Evolutionary conservation across 768 basidiomycete genomes (phyloP).

Genomic region (Pulveroboletus sp.): DNA sequence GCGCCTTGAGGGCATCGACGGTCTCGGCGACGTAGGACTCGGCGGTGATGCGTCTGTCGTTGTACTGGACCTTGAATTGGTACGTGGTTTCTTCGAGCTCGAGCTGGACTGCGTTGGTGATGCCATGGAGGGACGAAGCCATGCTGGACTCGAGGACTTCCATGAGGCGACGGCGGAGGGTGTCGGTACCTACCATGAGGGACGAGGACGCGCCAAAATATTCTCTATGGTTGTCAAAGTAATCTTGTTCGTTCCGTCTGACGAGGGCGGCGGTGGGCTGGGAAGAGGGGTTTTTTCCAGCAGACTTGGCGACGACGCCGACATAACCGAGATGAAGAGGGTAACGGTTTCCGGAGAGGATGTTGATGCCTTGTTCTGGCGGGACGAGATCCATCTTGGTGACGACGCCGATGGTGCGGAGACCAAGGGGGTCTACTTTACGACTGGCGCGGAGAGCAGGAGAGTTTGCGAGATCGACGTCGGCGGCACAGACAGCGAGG

Average conservation of each 20-base stretch:
- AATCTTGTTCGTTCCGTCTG: slow-evolving; percentile 59
- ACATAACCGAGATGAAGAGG: slow-evolving; percentile 98
- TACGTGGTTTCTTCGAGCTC: slow-evolving; percentile 97
- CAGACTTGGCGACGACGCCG: slow-evolving; percentile 87
- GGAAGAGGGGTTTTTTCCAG: slow-evolving; percentile 50
- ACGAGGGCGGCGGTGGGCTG: slow-evolving; percentile 49
- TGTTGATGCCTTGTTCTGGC: slow-evolving; percentile 74
- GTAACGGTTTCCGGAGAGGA: slow-evolving; percentile 87
- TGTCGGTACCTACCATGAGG: slow-evolving; percentile 88
- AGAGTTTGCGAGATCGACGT: slow-evolving; percentile 97
- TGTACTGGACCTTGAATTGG: slow-evolving; percentile 99
- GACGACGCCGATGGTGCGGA: slow-evolving; percentile 94
- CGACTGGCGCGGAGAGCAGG: slow-evolving; percentile 92
- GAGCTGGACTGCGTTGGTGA: slow-evolving; percentile 94
- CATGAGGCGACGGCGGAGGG: slow-evolving; percentile 87
- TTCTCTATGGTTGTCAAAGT: slow-evolving; percentile 60
- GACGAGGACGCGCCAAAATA: slow-evolving; percentile 58
- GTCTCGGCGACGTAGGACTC: slow-evolving; percentile 99
- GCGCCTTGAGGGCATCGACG: slow-evolving; percentile 85
- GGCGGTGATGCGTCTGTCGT: slow-evolving; percentile 89
- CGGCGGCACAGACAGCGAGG: slow-evolving; percentile 96
- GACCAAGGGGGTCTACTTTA: slow-evolving; percentile 89
- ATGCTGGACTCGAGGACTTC: slow-evolving; percentile 97
- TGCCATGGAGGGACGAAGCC: slow-evolving; percentile 92
- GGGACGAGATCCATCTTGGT: slow-evolving; percentile 99